phyloP scores from a whole-genome alignment of 2,329 filamentous ascomycete species.

The Pyrenophora graminea region DNA sequence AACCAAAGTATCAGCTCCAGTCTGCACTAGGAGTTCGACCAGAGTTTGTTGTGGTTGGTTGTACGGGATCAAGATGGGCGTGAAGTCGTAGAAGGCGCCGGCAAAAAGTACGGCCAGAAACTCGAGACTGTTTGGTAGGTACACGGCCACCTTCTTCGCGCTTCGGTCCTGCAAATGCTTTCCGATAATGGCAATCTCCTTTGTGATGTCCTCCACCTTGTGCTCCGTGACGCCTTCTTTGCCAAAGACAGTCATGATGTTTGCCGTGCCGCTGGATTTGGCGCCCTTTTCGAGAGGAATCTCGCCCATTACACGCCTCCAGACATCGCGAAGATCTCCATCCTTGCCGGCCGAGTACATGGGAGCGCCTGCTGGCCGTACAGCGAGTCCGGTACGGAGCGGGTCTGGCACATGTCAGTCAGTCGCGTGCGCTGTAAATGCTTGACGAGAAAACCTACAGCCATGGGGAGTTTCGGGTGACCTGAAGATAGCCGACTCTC shows the following conservation, averaged over 20 bases:
- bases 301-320: slow-evolving; percentile 73
- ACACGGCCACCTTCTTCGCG: slow-evolving; percentile 77
- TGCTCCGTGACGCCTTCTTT: slow-evolving; percentile 76
- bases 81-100: slow-evolving; percentile 86
- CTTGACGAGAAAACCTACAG: slow-evolving; percentile 44
- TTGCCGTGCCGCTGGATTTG: slow-evolving; percentile 66
- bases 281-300: slow-evolving; percentile 66
- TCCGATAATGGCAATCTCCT: slow-evolving; percentile 86
- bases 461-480: slow-evolving; percentile 85
- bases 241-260: slow-evolving; percentile 78
- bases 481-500: slow-evolving; percentile 84
- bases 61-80: slow-evolving; percentile 82
- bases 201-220: slow-evolving; percentile 70
- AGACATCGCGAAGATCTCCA: slow-evolving; percentile 89
- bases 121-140: slow-evolving; percentile 91
- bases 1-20: slow-evolving; percentile 78
- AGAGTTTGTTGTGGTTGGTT: slow-evolving; percentile 72
- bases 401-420: slow-evolving; percentile 40
- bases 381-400: slow-evolving; percentile 58
- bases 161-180: slow-evolving; percentile 72
- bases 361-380: slow-evolving; percentile 77
- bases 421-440: slow-evolving; percentile 12
- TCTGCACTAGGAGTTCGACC: slow-evolving; percentile 71
- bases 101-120: slow-evolving; percentile 80
- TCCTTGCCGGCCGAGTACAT: slow-evolving; percentile 84